Evolutionary conservation across 306 rosid species (phyloP).

Genomic region (Amphicarpaea edgeworthii): DNA sequence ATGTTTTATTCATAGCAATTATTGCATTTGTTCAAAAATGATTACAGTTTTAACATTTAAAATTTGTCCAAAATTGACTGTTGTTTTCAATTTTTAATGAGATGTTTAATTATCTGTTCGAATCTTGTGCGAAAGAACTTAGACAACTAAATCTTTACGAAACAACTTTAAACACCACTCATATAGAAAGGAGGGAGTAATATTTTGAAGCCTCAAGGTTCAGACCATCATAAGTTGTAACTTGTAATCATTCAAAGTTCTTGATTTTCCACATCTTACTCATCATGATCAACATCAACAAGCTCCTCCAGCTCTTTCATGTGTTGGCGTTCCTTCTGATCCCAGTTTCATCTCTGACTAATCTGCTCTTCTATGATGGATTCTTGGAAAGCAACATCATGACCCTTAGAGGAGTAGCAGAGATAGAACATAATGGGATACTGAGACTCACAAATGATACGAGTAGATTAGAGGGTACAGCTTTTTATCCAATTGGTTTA

Average conservation of each 20-base stretch:
- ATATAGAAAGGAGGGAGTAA: too few species aligned
- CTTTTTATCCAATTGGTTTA: slow-evolving; percentile 58
- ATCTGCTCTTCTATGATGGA: slow-evolving; percentile 59
- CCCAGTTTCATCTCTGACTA: slow-evolving; percentile 52
- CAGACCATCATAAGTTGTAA: too few species aligned
- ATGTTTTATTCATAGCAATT: not conserved
- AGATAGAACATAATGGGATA: slow-evolving; percentile 57
- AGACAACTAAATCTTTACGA: too few species aligned
- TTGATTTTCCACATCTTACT: not conserved
- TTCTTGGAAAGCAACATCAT: slow-evolving; percentile 61
- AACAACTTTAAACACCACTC: too few species aligned
- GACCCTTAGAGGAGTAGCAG: slow-evolving; percentile 60
- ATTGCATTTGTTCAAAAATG: too few species aligned
- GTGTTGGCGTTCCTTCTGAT: slow-evolving; percentile 41
- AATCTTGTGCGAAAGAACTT: too few species aligned
- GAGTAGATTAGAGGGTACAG: slow-evolving; percentile 59
- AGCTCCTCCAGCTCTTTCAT: slow-evolving; percentile 43
- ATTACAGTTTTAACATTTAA: too few species aligned
- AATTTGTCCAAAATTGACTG: too few species aligned
- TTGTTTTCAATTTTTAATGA: too few species aligned
- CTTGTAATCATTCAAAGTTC: slow-evolving; percentile 1
- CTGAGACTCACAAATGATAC: slow-evolving; percentile 70
- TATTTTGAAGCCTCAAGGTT: not conserved
- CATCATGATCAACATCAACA: slow-evolving; percentile 51
- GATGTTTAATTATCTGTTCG: too few species aligned